phyloP scores from a whole-genome alignment of 345 rosid genomes.

The Euphorbia peplus region DNA sequence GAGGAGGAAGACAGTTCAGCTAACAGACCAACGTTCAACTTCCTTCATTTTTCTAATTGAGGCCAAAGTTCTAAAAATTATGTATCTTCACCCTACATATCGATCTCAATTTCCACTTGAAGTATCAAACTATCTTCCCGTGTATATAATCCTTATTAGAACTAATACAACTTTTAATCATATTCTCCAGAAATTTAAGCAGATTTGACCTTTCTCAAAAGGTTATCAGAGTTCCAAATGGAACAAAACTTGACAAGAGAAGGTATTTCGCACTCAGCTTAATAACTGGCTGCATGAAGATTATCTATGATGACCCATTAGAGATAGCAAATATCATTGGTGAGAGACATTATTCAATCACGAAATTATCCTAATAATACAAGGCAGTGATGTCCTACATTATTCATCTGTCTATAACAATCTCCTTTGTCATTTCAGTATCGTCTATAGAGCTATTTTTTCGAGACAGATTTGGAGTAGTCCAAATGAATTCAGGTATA shows the following conservation, averaged over 20 bases:
- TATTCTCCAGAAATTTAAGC: not conserved
- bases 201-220: not conserved
- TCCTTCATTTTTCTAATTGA: not conserved
- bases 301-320: not conserved
- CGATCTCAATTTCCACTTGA: too few species aligned
- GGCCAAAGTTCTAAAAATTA: not conserved
- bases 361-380: not conserved
- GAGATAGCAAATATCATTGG: not conserved
- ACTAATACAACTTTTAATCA: not conserved
- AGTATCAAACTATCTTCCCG: not conserved
- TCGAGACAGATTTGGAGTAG: not conserved
- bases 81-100: not conserved
- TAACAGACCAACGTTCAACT: not conserved
- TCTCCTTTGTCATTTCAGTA: not conserved
- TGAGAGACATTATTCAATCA: not conserved
- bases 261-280: not conserved
- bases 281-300: not conserved
- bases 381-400: not conserved
- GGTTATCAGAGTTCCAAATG: not conserved
- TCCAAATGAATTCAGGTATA: not conserved
- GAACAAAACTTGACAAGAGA: not conserved
- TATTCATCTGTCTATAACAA: not conserved
- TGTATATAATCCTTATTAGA: not conserved
- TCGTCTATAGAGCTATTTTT: not conserved
- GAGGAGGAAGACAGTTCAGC: not conserved